phyloP scores from a whole-genome alignment of 805 yeast species.

The Sugiyamaella qingdaonensis region DNA sequence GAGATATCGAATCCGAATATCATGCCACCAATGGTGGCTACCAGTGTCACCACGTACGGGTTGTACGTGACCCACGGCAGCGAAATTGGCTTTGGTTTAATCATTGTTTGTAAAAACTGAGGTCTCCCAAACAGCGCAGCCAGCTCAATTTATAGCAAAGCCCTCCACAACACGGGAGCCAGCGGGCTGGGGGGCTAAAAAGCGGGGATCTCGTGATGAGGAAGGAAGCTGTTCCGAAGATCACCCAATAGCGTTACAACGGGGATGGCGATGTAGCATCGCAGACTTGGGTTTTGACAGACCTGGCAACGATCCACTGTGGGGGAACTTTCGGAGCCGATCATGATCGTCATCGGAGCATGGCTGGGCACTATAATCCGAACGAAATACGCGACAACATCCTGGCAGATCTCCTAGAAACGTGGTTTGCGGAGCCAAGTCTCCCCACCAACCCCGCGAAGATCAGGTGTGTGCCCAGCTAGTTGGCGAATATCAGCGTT shows the following conservation, averaged over 20 bases:
- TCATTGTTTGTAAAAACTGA: background rate
- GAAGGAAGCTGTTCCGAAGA: background rate
- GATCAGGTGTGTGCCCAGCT: too few relatives aligned
- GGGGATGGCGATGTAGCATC: constrained; percentile 1
- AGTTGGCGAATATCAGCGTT: too few relatives aligned
- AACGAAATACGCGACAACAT: too few relatives aligned
- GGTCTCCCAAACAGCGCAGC: too few relatives aligned
- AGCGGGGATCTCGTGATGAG: background rate
- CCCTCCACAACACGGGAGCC: too few relatives aligned
- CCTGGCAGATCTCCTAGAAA: too few relatives aligned
- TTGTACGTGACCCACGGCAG: constrained; percentile 36
- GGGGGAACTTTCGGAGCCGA: background rate
- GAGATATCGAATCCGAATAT: constrained; percentile 76
- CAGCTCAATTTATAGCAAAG: too few relatives aligned
- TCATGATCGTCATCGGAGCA: background rate
- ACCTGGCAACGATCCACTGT: background rate
- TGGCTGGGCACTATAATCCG: background rate
- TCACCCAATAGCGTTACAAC: background rate
- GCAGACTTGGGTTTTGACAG: background rate
- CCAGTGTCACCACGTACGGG: constrained; percentile 49
- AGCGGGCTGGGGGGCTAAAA: too few relatives aligned
- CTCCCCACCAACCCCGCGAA: too few relatives aligned
- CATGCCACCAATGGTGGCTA: constrained; percentile 63
- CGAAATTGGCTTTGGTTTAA: constrained; percentile 2
- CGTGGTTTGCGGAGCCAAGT: too few relatives aligned